Evolutionary conservation across 2,329 filamentous ascomycete genomes (phyloP), one percentile per base, ranked within the genome.

Genomic region (Diaporthe vaccinii): DNA sequence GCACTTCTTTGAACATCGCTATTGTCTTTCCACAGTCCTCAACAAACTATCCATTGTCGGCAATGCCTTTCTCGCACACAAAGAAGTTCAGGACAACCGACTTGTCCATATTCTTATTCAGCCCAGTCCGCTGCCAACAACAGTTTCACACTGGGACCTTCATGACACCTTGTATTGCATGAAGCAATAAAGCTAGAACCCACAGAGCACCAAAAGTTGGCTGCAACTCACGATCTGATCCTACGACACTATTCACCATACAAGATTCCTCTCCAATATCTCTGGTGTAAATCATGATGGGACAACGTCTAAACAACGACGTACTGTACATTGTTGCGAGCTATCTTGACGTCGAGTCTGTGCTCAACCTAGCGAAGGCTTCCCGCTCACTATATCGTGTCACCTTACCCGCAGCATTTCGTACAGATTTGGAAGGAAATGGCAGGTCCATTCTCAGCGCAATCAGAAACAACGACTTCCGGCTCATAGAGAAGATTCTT

Each of bases 361-460:
- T 36, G 57, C 31, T 59, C 4, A 59, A 59, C 17, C 57, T 59
- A 39, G 57, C 57, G 31, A 59, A 39, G 17, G 31, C 57, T 15
- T 59, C 57, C 9, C 57, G 31, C 15, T 59, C 57, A 14, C 57
- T 59, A 5, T 39, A 59, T 20, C n/a, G 20, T 20, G 34, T n/a
- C 57, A 39, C 22, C 20, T n/a, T 10, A 4, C 31, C 57, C 31
- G 57, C 57, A 36, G 57, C 57, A 12, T 1, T 59, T 12, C 57
- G 57, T 10, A 59, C 8, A 59, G 31, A 59, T n/a, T 20, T 59
- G 31, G 17, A 9, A 36, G 17, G 39, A 59, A 22, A 59, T 59
- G 57, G 57, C 57, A 39, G 57, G 57, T 59, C 57, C 57, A 59
- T 59, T 59, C 39, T 59, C 31, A 39, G 31, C 20, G 57, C 57